Percentiles rank a stretch among this genome's conserved stretches.
These are phyloP conservation scores for Colletotrichum sp. DNA, from an alignment of 2,329 filamentous ascomycete species.

Conservation along the genomic window DNA sequence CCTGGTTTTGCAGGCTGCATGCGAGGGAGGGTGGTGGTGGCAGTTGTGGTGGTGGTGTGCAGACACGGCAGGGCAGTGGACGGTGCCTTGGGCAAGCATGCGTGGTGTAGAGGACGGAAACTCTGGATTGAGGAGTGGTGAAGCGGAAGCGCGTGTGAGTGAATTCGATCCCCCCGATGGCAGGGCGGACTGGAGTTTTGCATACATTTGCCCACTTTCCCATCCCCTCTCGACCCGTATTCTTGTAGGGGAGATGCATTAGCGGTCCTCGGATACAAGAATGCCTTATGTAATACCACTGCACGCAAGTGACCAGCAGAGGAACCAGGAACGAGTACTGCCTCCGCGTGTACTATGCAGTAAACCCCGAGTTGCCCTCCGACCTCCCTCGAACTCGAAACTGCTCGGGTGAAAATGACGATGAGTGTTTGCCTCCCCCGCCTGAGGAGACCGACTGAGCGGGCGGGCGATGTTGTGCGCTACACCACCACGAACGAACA, in stretches of 20 bases:
- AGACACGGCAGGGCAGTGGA: neutral
- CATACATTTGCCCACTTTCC: constrained; percentile 15
- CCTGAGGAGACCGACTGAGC: neutral
- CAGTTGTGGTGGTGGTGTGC: neutral
- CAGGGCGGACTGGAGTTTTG: constrained; percentile 6
- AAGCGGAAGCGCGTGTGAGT: neutral
- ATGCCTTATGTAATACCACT: neutral
- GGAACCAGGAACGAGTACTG: neutral
- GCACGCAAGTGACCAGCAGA: neutral
- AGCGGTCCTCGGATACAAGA: constrained; percentile 1
- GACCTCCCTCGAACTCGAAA: neutral
- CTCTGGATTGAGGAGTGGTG: neutral
- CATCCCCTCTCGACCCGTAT: neutral
- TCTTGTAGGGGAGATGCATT: neutral
- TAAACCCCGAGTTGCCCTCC: neutral
- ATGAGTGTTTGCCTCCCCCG: neutral
- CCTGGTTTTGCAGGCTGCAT: neutral
- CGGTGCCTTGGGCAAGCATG: neutral
- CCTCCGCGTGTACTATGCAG: neutral
- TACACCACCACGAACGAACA: neutral
- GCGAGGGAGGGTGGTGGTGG: neutral
- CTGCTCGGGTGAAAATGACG: neutral
- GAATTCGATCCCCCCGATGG: neutral
- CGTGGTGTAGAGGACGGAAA: neutral
- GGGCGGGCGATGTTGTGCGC: neutral